These are phyloP conservation scores for Jaapia argillacea DNA, from an alignment of 768 basidiomycete genomes.

Conservation along the genomic window DNA sequence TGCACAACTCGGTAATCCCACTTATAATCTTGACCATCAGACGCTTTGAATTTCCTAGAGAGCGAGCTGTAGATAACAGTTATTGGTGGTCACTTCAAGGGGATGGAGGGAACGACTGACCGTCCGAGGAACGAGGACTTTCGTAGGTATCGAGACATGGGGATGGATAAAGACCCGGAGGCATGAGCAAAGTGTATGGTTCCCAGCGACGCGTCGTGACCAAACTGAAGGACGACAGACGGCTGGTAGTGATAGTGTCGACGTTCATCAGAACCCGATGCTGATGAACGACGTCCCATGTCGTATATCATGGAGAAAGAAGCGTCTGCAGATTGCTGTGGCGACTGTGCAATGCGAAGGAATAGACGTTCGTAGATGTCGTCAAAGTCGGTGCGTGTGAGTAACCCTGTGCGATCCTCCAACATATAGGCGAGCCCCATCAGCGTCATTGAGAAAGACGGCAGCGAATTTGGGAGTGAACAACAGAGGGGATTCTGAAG, in stretches of 20 bases:
- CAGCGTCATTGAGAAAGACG: constrained; percentile 12
- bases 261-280: constrained; percentile 38
- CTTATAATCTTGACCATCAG: constrained; percentile 61
- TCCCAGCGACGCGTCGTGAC: constrained; percentile 41
- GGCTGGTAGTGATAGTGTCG: constrained; percentile 44
- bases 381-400: constrained; percentile 54
- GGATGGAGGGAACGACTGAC: constrained; percentile 27
- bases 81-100: constrained; percentile 1
- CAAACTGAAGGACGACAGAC: constrained; percentile 50
- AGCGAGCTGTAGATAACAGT: constrained; percentile 42
- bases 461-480: constrained; percentile 1
- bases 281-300: constrained; percentile 56
- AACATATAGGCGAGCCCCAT: constrained; percentile 41
- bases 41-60: constrained; percentile 56
- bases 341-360: constrained; percentile 46
- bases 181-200: constrained; percentile 42
- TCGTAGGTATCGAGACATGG: constrained; percentile 55
- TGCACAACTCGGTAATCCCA: constrained; percentile 48
- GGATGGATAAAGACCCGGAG: constrained; percentile 28
- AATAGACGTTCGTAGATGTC: constrained; percentile 73
- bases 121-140: constrained; percentile 57
- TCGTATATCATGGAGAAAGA: constrained; percentile 38
- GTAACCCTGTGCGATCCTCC: constrained; percentile 57
- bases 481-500: neutral
- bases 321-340: too few species aligned